Evolutionary conservation across 2,329 filamentous ascomycete genomes (phyloP).

Genomic region (Ophiostoma ips): DNA sequence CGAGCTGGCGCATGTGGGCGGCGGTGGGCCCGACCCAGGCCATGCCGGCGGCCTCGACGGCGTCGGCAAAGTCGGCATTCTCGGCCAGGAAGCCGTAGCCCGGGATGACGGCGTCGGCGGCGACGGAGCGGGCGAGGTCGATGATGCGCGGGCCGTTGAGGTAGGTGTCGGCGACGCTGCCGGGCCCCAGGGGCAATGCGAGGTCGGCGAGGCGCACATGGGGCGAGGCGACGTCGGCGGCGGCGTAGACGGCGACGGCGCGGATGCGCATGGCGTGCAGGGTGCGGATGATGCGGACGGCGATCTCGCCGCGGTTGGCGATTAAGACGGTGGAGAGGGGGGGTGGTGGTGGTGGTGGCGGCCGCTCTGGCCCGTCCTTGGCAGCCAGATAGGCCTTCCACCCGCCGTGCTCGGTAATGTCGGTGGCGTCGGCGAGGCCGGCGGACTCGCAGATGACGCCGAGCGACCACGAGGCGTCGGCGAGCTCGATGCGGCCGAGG

Average conservation of each 20-base stretch:
- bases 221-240: constrained; percentile 12
- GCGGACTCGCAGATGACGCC: constrained; percentile 26
- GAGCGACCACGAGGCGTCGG: constrained; percentile 21
- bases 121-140: constrained; percentile 3
- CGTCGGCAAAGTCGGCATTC: constrained; percentile 4
- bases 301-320: constrained; percentile 19
- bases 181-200: constrained; percentile 10
- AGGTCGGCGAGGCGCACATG: constrained; percentile 15
- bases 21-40: constrained; percentile 4
- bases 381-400: constrained; percentile 20
- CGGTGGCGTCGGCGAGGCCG: constrained; percentile 19
- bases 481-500: constrained; percentile 23
- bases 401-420: constrained; percentile 21
- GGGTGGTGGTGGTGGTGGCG: no score
- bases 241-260: constrained; percentile 12
- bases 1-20: not conserved
- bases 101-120: constrained; percentile 5
- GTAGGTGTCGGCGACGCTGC: constrained; percentile 8
- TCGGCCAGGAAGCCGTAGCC: constrained; percentile 10
- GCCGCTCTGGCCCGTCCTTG: no score
- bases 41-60: constrained; percentile 16
- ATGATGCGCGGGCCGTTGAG: constrained; percentile 12
- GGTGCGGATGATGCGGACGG: constrained; percentile 14
- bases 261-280: constrained; percentile 4
- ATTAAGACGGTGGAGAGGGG: constrained; percentile 7